Percentiles rank a stretch among this genome's conserved stretches.
Conservation (phyloP, 2,329 filamentous ascomycete genomes). For the Tolypocladium cylindrosporum region DNA sequence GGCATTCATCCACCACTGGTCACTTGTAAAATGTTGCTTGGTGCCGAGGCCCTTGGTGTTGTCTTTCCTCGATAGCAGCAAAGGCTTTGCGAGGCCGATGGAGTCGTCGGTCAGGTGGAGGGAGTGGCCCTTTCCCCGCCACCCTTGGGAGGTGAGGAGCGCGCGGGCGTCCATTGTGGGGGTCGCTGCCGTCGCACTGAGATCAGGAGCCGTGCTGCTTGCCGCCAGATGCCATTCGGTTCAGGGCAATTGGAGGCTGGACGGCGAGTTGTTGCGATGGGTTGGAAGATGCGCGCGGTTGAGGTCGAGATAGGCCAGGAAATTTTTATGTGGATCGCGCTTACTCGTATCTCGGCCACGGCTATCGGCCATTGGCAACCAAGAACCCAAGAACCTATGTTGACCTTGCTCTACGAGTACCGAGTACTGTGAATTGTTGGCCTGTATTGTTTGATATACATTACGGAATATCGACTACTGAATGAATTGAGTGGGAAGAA, state of each 20-base stretch:
- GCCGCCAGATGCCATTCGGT: background rate
- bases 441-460: too few species aligned
- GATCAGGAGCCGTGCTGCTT: background rate
- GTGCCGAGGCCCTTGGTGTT: slow-evolving; percentile 75
- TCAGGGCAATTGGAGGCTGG: background rate
- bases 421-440: too few species aligned
- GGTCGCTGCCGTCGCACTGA: background rate
- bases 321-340: background rate
- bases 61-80: slow-evolving; percentile 74
- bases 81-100: slow-evolving; percentile 71
- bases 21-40: slow-evolving; percentile 56
- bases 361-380: background rate
- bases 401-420: too few species aligned
- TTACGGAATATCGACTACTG: too few species aligned
- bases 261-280: background rate
- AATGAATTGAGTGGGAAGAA: too few species aligned
- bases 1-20: slow-evolving; percentile 96
- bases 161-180: slow-evolving; percentile 68
- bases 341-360: background rate
- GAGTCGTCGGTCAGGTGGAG: slow-evolving; percentile 65
- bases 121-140: slow-evolving; percentile 81
- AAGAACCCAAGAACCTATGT: too few species aligned
- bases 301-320: background rate
- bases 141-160: slow-evolving; percentile 77
- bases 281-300: background rate